A percentile compares a stretch with the other conserved stretches of the same genome.
Evolutionary conservation across 1,139 yeast genomes (phyloP).

Genomic region (Taphrina deformans): DNA sequence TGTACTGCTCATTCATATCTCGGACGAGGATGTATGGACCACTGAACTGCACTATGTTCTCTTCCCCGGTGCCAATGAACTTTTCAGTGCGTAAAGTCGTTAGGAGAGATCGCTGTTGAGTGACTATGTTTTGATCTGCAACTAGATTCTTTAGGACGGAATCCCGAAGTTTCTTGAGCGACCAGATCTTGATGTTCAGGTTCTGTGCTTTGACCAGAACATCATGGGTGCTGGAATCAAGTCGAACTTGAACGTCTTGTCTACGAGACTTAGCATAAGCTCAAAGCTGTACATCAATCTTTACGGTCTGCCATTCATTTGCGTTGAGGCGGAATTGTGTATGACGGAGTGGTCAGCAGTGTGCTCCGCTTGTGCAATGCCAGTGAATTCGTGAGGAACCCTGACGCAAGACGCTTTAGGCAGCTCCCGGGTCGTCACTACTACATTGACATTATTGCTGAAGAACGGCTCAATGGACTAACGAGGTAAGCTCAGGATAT

Average conservation of each 20-base stretch:
- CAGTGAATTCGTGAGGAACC: not conserved
- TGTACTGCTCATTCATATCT: slow-evolving; percentile 73
- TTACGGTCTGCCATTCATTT: not conserved
- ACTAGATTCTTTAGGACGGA: slow-evolving; percentile 76
- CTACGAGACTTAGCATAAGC: not conserved
- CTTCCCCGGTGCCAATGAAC: slow-evolving; percentile 80
- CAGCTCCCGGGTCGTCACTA: slow-evolving; percentile 60
- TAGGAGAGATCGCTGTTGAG: slow-evolving; percentile 25
- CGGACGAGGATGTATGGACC: slow-evolving; percentile 75
- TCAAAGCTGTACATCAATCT: not conserved
- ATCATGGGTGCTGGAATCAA: slow-evolving; percentile 48
- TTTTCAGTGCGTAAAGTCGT: slow-evolving; percentile 67
- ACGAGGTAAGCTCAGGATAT: no score
- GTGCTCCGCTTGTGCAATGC: not conserved
- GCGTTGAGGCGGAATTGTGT: not conserved
- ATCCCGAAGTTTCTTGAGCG: slow-evolving; percentile 62
- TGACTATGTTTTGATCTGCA: slow-evolving; percentile 44
- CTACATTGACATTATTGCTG: slow-evolving; percentile 75
- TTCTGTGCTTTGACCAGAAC: slow-evolving; percentile 64
- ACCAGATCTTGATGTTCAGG: slow-evolving; percentile 78
- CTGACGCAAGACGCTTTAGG: not conserved
- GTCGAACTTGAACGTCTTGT: not conserved
- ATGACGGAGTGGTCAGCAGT: not conserved
- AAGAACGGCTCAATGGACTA: slow-evolving; percentile 66
- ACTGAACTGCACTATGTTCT: slow-evolving; percentile 79